phyloP scores from a whole-genome alignment of 164 flowering plant genomes.

The Kingdonia uniflora region DNA sequence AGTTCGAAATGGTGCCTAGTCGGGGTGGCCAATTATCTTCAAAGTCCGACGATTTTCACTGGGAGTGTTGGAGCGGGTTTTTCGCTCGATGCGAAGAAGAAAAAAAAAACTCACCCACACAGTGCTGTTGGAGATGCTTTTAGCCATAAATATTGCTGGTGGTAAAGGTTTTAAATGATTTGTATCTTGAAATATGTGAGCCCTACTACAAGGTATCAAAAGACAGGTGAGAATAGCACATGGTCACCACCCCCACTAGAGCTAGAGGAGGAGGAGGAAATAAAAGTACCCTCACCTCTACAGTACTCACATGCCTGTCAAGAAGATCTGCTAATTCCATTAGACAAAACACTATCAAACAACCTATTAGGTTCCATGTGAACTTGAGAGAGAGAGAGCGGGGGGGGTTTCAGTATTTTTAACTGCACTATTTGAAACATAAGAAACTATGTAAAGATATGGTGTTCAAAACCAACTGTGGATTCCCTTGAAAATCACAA shows the following conservation, averaged over 20 bases:
- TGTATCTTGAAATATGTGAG: conserved; percentile 2
- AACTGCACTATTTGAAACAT: no score
- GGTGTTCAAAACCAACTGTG: not conserved
- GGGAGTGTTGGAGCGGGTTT: no score
- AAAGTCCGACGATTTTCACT: no score
- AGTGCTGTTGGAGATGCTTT: no score
- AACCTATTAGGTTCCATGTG: conserved; percentile 8
- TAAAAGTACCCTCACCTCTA: conserved; percentile 2
- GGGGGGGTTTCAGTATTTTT: no score
- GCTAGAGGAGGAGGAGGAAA: not conserved
- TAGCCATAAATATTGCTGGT: no score
- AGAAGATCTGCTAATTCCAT: not conserved
- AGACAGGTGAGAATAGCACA: conserved; percentile 16
- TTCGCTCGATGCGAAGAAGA: no score
- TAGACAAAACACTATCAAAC: conserved; percentile 8
- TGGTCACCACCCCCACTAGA: conserved; percentile 15
- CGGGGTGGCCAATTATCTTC: no score
- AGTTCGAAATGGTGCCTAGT: no score
- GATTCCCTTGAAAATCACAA: conserved; percentile 3
- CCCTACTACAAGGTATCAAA: conserved; percentile 2
- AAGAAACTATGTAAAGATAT: no score
- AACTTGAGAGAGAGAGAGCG: not conserved
- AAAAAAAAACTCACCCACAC: no score
- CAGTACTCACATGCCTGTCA: conserved; percentile 18
- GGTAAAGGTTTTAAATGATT: conserved; percentile 5